phyloP scores from a whole-genome alignment of 176 grass and related monocot species.

The Bolboschoenus planiculmis region DNA sequence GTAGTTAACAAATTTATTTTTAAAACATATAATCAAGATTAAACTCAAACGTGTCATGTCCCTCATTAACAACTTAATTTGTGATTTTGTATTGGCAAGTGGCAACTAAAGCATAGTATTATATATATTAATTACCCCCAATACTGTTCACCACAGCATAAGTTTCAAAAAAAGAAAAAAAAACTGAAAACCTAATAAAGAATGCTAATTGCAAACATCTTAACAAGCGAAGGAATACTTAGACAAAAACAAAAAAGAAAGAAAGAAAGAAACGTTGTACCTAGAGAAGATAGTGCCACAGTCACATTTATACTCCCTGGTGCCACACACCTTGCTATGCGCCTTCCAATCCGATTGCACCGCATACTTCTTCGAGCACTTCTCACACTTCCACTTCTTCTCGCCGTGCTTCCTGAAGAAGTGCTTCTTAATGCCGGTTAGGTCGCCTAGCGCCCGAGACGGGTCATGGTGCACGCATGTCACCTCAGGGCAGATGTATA shows the following conservation, averaged over 20 bases:
- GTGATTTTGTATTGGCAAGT: neutral
- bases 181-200: neutral
- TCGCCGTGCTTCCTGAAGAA: conserved; percentile 99
- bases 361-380: conserved; percentile 95
- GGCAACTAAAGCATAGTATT: neutral
- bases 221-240: neutral
- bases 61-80: neutral
- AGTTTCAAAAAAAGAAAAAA: neutral
- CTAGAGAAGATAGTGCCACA: conserved; percentile 95
- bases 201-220: neutral
- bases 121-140: too few relatives aligned
- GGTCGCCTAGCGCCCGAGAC: conserved; percentile 71
- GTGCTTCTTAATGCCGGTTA: conserved; percentile 96
- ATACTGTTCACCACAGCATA: neutral
- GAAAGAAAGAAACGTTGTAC: conserved; percentile 10
- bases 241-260: neutral
- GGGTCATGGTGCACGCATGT: conserved; percentile 91
- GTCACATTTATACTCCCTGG: conserved; percentile 89
- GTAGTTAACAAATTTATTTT: neutral
- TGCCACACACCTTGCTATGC: conserved; percentile 97
- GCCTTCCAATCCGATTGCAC: conserved; percentile 99
- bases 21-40: neutral
- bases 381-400: conserved; percentile 99
- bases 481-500: conserved; percentile 80
- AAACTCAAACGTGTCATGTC: neutral